Conservation (phyloP, 371 early-diverging fungal species). For the Mortierella sp. region DNA sequence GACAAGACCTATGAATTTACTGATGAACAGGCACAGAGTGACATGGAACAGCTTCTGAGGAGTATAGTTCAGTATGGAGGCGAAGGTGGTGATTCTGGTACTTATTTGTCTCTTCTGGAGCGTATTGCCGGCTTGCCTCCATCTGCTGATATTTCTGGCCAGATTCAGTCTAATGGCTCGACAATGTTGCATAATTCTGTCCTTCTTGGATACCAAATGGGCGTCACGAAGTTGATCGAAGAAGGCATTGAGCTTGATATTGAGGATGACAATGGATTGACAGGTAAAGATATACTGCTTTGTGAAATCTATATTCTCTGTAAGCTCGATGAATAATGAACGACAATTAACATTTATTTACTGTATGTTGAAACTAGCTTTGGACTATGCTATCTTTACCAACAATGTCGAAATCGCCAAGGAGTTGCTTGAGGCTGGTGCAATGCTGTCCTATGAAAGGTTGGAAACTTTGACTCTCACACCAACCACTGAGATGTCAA, state of each 20-base stretch:
- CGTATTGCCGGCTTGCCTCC: constrained; percentile 44
- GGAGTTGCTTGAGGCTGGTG: constrained; percentile 33
- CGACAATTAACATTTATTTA: background rate
- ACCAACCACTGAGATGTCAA: constrained; percentile 27
- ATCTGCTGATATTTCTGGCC: constrained; percentile 41
- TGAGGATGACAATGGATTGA: constrained; percentile 46
- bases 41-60: constrained; percentile 47
- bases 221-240: constrained; percentile 35
- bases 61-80: constrained; percentile 37
- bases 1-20: constrained; percentile 53
- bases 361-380: constrained; percentile 16
- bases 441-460: constrained; percentile 33
- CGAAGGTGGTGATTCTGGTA: constrained; percentile 40
- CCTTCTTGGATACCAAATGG: constrained; percentile 34
- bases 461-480: constrained; percentile 18
- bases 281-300: constrained; percentile 12
- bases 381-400: constrained; percentile 47
- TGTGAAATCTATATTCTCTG: background rate
- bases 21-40: constrained; percentile 52
- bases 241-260: constrained; percentile 50
- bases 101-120: constrained; percentile 36
- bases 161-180: constrained; percentile 40
- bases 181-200: constrained; percentile 50
- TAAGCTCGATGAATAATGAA: background rate
- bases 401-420: constrained; percentile 42